phyloP scores from a whole-genome alignment of 1,284 basidiomycete species.

The Trametes sp. region DNA sequence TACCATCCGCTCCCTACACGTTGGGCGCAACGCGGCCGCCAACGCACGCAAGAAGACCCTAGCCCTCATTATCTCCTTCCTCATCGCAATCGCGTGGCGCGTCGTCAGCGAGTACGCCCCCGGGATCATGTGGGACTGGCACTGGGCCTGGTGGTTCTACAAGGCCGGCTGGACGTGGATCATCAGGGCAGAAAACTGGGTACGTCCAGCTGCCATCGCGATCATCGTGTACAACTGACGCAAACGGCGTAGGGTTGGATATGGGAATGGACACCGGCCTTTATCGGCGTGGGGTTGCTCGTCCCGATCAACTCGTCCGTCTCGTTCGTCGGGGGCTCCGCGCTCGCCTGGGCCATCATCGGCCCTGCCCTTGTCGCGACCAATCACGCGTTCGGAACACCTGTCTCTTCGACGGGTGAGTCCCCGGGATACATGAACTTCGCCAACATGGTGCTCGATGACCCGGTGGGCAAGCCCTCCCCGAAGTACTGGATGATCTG shows the following conservation, averaged over 20 bases:
- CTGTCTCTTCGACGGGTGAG: slow-evolving; percentile 43
- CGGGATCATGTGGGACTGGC: slow-evolving; percentile 52
- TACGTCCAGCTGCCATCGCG: not conserved
- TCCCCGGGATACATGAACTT: slow-evolving; percentile 54
- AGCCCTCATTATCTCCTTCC: slow-evolving; percentile 58
- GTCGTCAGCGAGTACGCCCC: slow-evolving; percentile 67
- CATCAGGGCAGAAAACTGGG: slow-evolving; percentile 37
- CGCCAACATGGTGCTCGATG: slow-evolving; percentile 41
- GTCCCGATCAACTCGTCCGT: slow-evolving; percentile 32
- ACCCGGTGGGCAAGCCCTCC: slow-evolving; percentile 52
- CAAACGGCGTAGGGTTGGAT: slow-evolving; percentile 36
- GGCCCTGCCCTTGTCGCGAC: slow-evolving; percentile 62
- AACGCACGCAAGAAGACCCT: slow-evolving; percentile 66
- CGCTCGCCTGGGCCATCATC: slow-evolving; percentile 71
- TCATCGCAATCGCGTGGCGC: slow-evolving; percentile 58
- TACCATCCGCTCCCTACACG: slow-evolving; percentile 72
- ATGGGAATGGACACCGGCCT: slow-evolving; percentile 50
- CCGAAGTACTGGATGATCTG: slow-evolving; percentile 76
- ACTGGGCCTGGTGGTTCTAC: slow-evolving; percentile 38
- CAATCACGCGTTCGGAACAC: slow-evolving; percentile 55
- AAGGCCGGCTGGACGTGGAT: slow-evolving; percentile 38
- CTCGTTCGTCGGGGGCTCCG: slow-evolving; percentile 61
- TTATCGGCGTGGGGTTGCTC: slow-evolving; percentile 43
- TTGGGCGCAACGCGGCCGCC: slow-evolving; percentile 54
- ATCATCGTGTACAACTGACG: not conserved